Percentiles rank a stretch among this genome's conserved stretches.
These are phyloP conservation scores for Paralagenidium karlingii DNA, from an alignment of 352 stramenopile genomes.

Conservation along the genomic window DNA sequence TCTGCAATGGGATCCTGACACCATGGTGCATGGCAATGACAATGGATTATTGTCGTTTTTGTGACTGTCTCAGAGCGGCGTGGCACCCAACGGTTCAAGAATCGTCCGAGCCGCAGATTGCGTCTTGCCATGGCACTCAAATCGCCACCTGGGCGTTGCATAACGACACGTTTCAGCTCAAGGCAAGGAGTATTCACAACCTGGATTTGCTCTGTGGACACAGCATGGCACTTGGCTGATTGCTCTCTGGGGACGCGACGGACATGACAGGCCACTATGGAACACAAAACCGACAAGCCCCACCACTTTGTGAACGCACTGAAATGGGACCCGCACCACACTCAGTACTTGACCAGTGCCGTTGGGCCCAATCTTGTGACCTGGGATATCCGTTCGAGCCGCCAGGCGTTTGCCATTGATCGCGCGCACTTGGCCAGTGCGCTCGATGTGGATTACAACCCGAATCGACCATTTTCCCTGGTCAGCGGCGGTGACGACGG, in stretches of 20 bases:
- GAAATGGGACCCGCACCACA: conserved; percentile 78
- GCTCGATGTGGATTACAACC: conserved; percentile 94
- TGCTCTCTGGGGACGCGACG: neutral
- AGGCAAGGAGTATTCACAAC: conserved; percentile 30
- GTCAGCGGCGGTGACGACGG: conserved; percentile 90
- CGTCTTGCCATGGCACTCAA: too few relatives aligned
- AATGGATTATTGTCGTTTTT: too few relatives aligned
- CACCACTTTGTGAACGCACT: conserved; percentile 19
- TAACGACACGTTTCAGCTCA: too few relatives aligned
- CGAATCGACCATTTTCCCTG: conserved; percentile 92
- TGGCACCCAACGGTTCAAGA: too few relatives aligned
- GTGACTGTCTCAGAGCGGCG: too few relatives aligned
- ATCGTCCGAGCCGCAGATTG: too few relatives aligned
- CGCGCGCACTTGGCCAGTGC: conserved; percentile 47
- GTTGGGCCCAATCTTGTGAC: conserved; percentile 45
- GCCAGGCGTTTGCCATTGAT: conserved; percentile 24
- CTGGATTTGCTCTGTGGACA: conserved; percentile 11
- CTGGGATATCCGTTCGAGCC: conserved; percentile 49
- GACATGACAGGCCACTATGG: conserved; percentile 23
- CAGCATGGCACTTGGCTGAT: neutral
- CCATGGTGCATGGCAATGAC: too few relatives aligned
- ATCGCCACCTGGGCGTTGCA: too few relatives aligned
- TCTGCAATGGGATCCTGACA: too few relatives aligned
- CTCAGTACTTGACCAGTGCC: conserved; percentile 43
- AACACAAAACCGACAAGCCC: conserved; percentile 18